Percentiles rank a stretch among this genome's conserved stretches.
Evolutionary conservation across 345 rosid genomes (phyloP).

Genomic region (Corymbia maculata): DNA sequence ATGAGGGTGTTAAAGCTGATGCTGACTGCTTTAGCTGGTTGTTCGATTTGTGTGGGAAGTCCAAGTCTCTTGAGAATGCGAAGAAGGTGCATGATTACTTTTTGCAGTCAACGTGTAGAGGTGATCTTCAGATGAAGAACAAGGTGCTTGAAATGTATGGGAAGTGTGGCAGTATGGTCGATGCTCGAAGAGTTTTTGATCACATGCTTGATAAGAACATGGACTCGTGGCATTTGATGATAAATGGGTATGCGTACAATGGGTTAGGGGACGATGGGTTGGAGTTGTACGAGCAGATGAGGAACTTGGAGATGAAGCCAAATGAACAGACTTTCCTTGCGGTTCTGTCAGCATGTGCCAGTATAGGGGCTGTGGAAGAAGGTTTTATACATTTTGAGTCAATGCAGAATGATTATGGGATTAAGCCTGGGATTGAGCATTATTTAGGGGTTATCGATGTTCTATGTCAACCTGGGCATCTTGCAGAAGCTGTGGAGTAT

Average conservation of each 20-base stretch:
- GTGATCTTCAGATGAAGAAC: constrained; percentile 21
- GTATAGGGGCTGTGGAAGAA: constrained; percentile 36
- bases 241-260: constrained; percentile 27
- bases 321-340: constrained; percentile 30
- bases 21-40: constrained; percentile 13
- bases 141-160: constrained; percentile 33
- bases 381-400: constrained; percentile 35
- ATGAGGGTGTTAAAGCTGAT: constrained; percentile 27
- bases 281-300: constrained; percentile 33
- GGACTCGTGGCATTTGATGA: constrained; percentile 41
- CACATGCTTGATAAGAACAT: constrained; percentile 36
- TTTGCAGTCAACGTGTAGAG: constrained; percentile 28
- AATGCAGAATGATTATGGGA: constrained; percentile 25
- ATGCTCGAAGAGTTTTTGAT: constrained; percentile 37
- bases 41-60: constrained; percentile 16
- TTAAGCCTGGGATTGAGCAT: constrained; percentile 20
- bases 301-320: constrained; percentile 23
- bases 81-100: constrained; percentile 36
- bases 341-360: constrained; percentile 28
- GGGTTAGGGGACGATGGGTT: constrained; percentile 34
- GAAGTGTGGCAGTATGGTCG: constrained; percentile 29
- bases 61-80: constrained; percentile 22
- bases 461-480: constrained; percentile 30
- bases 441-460: constrained; percentile 28
- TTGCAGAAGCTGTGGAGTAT: constrained; percentile 21